Evolutionary conservation across 805 yeast genomes (phyloP), one percentile per base, ranked within the genome.

Genomic region (Sugiyamaella lignohabitans): DNA sequence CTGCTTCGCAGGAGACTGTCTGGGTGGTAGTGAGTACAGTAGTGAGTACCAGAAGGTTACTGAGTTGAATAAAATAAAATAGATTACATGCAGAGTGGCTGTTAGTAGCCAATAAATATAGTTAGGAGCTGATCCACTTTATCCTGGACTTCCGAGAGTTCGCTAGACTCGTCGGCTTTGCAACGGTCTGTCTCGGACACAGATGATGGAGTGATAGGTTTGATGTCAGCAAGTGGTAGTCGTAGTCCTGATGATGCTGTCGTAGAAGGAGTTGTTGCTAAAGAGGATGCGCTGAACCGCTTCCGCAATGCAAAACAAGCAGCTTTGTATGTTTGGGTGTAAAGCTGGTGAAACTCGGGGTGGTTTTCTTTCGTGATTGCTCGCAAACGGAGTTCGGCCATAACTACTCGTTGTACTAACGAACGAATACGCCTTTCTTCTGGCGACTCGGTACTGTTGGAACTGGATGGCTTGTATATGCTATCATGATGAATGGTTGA

Each of bases 351-450:
- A 51, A 52, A 64, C 10, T 62, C 64, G 19, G 54, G 54, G 18
- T 38, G 18, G 43, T 57, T 45, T 4, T 43, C 52, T n/a, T 59
- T 51, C 3, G 46, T 30, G 22, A 62, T 48, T 1, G 67, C 68
- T 3, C 68, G 60, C 42, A 66, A 48, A 11, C 70, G 55, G 47
- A 66, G 47, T n/a, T 63, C 70, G 2, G 65, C 61, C 48, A 65
- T 48, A 5, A 63, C 52, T 5, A 63, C 56, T 42, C 60, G 63
- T 43, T 61, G 62, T 8, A 65, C 21, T 19, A 42, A 21, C n/a
- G 39, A 40, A 14, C 24, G 36, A 36, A 14, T 40, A 48, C 48
- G 34, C 40, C 38, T 24, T 43, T 50, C 49, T 18, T 17, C 29
- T 20, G 2, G 39, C 5, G 39, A 11, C 5, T 20, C 41, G 14